Evolutionary conservation across 1,284 basidiomycete species (phyloP).

Genomic region (Tilletiaria anomala): DNA sequence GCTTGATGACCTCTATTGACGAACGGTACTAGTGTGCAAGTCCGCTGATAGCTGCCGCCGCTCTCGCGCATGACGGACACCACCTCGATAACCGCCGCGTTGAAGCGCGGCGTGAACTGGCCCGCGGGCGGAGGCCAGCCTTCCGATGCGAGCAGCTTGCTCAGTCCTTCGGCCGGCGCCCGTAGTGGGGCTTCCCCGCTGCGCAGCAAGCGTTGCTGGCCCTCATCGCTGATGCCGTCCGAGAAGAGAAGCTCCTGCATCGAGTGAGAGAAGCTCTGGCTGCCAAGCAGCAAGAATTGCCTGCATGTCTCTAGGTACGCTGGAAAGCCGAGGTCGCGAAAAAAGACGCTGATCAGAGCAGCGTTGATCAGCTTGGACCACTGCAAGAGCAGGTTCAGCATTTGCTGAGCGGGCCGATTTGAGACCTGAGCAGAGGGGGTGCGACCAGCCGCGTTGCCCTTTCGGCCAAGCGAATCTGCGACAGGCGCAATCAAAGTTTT

Average conservation of each 20-base stretch:
- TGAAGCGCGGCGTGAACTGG: slow-evolving; percentile 15
- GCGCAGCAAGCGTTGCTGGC: not conserved
- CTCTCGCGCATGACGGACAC: slow-evolving; percentile 11
- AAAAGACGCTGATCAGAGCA: slow-evolving; percentile 26
- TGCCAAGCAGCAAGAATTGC: slow-evolving; percentile 19
- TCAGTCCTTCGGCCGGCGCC: not conserved
- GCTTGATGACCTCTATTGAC: not conserved
- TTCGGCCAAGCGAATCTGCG: not conserved
- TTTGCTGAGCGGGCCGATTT: too few species aligned
- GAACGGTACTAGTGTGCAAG: not conserved
- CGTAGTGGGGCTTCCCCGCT: not conserved
- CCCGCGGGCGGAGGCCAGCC: slow-evolving; percentile 17
- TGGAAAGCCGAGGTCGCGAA: slow-evolving; percentile 17
- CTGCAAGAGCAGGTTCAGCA: slow-evolving; percentile 10
- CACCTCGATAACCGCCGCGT: slow-evolving; percentile 20
- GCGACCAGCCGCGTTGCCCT: not conserved
- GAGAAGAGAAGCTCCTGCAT: slow-evolving; percentile 16
- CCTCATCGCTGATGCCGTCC: slow-evolving; percentile 2
- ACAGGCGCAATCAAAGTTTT: not conserved
- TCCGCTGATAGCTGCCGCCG: not conserved
- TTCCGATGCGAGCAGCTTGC: not conserved
- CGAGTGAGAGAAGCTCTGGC: slow-evolving; percentile 10
- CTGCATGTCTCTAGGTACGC: slow-evolving; percentile 25
- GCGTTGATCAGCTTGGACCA: slow-evolving; percentile 24
- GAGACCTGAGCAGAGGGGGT: slow-evolving; percentile 1